Evolutionary conservation across 192 early-diverging fungal genomes (phyloP).

Genomic region (Linnemannia schmuckeri): DNA sequence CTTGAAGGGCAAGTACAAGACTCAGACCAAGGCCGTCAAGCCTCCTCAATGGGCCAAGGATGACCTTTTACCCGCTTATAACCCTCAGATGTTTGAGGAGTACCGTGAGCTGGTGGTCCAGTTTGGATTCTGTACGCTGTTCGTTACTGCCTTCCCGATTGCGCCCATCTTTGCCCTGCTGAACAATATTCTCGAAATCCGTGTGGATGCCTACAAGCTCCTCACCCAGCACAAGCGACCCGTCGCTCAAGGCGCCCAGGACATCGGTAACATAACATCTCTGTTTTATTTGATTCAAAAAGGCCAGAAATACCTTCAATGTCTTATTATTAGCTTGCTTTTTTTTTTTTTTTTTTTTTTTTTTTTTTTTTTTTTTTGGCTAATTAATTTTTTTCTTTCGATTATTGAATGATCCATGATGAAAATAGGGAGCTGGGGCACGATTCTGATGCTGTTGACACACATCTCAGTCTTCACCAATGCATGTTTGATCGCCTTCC

Average conservation of each 20-base stretch:
- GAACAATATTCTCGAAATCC: conserved; percentile 71
- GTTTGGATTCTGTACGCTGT: conserved; percentile 79
- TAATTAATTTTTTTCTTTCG: neutral
- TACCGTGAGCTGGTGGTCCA: conserved; percentile 68
- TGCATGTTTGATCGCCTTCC: conserved; percentile 58
- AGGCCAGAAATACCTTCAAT: neutral
- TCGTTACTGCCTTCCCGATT: conserved; percentile 76
- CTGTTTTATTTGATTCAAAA: neutral
- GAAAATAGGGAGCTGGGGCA: conserved; percentile 53
- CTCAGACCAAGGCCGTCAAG: conserved; percentile 27
- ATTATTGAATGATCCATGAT: neutral
- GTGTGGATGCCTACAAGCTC: conserved; percentile 67
- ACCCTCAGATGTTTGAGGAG: conserved; percentile 54
- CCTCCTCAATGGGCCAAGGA: conserved; percentile 65
- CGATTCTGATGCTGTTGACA: conserved; percentile 52
- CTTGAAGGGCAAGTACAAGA: conserved; percentile 38
- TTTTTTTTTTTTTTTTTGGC: neutral
- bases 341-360: neutral
- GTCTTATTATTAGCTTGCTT: neutral
- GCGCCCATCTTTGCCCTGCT: conserved; percentile 75
- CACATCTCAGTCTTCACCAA: conserved; percentile 58
- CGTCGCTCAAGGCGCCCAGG: conserved; percentile 47
- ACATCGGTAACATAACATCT: conserved; percentile 45
- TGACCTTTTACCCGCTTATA: conserved; percentile 52
- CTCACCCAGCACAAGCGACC: conserved; percentile 46